Conservation (phyloP, 345 rosid species). For the Bruguiera parviflora region DNA sequence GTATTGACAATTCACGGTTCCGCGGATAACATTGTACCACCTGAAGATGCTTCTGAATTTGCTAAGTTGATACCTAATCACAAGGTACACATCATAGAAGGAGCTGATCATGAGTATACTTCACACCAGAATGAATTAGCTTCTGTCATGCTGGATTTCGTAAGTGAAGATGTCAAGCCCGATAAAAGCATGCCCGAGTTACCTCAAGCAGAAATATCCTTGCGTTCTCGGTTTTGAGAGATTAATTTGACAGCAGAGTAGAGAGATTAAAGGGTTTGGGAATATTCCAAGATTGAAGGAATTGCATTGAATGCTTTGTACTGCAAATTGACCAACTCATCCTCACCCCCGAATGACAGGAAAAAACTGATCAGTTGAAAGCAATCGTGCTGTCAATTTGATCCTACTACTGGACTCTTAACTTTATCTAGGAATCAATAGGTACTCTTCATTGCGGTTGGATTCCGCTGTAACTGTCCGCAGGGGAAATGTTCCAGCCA, state of each 20-base stretch:
- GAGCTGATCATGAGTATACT: slow-evolving; percentile 87
- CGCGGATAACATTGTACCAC: slow-evolving; percentile 56
- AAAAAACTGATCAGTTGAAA: neutral
- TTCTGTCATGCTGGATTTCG: slow-evolving; percentile 45
- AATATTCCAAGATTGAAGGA: neutral
- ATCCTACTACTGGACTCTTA: too few species aligned
- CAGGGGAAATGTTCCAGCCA: too few species aligned
- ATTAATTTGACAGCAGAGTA: neutral
- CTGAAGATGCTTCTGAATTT: slow-evolving; percentile 62
- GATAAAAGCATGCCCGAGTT: neutral
- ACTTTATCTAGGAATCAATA: too few species aligned
- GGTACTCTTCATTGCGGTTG: too few species aligned
- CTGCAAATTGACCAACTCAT: neutral
- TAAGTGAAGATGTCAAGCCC: slow-evolving; percentile 22
- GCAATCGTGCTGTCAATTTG: neutral
- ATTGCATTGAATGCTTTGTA: neutral
- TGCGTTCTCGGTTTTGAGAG: slow-evolving; percentile 6
- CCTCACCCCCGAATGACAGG: too few species aligned
- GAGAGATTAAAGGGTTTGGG: neutral
- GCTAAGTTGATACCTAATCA: slow-evolving; percentile 60
- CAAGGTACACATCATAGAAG: slow-evolving; percentile 53
- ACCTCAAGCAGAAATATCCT: neutral
- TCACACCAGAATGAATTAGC: slow-evolving; percentile 61
- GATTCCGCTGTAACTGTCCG: too few species aligned
- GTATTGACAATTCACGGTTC: slow-evolving; percentile 81